Evolutionary conservation across 345 rosid species (phyloP).

Genomic region (Citrus australasica): DNA sequence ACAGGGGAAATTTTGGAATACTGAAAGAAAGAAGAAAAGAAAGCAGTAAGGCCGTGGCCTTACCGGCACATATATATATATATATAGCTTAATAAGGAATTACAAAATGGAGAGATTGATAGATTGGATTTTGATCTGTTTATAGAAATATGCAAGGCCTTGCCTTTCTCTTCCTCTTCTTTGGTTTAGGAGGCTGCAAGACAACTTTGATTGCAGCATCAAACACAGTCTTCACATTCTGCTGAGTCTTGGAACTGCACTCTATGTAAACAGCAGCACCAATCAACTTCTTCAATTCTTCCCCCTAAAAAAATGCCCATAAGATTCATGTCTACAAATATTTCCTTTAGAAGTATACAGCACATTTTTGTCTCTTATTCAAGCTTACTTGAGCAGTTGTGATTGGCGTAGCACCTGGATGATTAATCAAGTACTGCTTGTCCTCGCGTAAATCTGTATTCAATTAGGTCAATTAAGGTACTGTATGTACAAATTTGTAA

Average conservation of each 20-base stretch:
- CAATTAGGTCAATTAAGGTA: background rate
- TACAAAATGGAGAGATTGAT: background rate
- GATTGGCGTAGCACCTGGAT: slow-evolving; percentile 42
- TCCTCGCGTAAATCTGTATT: slow-evolving; percentile 49
- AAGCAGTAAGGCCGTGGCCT: background rate
- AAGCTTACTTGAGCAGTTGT: slow-evolving; percentile 39
- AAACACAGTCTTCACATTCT: slow-evolving; percentile 51
- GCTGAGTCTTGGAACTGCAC: slow-evolving; percentile 59
- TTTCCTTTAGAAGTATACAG: background rate
- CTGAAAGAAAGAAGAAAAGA: background rate
- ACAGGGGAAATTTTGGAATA: background rate
- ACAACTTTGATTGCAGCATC: slow-evolving; percentile 56
- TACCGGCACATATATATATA: background rate
- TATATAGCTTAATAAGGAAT: background rate
- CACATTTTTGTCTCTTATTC: background rate
- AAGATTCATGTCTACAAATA: background rate
- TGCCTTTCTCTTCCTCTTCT: slow-evolving; percentile 34
- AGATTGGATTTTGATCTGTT: background rate
- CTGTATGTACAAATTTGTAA: background rate
- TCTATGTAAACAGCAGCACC: slow-evolving; percentile 51
- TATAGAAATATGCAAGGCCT: slow-evolving; percentile 36
- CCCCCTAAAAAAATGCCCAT: slow-evolving; percentile 31
- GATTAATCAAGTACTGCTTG: slow-evolving; percentile 41
- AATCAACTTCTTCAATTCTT: slow-evolving; percentile 49
- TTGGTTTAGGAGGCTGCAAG: slow-evolving; percentile 48